Base-by-base conservation (phyloP, 2,329 filamentous ascomycete species). In the Pezicula carpinea region DNA sequence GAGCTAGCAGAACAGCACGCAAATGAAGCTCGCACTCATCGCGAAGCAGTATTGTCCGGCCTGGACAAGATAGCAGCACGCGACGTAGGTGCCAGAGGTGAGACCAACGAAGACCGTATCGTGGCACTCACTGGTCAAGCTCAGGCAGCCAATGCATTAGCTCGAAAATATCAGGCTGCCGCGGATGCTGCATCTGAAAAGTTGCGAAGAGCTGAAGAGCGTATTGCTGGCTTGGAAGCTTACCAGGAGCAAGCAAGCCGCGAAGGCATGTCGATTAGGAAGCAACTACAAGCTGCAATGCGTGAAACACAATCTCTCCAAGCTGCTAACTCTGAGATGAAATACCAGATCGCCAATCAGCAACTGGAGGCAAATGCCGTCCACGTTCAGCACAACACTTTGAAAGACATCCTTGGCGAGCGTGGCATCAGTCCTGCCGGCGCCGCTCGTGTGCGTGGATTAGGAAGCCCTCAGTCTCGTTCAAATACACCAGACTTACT, bases 191-290 rank as follows among this genome's bases (percentile, higher is more conserved):
- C 91, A 3, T 86, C 89, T 0, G 90, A 96, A 62, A 95, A 91
- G 64, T 75, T 99, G 44, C 86, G 93, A 44, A 86, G 86, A 49
- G 93, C 93, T 3, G 95, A 99, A 68, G 95, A 97, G 70, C 84
- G 93, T 35, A 97, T 99, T 64, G 95, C 93, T 5, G 93, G 93
- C 6, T 77, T 99, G 3, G 93, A 99, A 66, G 89, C 90, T 22
- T 97, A 97, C 65, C 93, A 99, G 68, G 93, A 99, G 64, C 93
- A 99, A 68, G 87, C 91, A 4, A 97, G 91, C 66, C 82, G 93
- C 38, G 95, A 99, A 66, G 90, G 90, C 41, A 82, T 99, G 46
- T 82, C 84, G 31, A 89, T 97, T 55, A 83, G 93, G 46, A 85
- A 93, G 63, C 92, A 97, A 63, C 77, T 99, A 44, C 93, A 97